Conservation (phyloP, 75 land plant species). For the Selaginella tamariscina region DNA sequence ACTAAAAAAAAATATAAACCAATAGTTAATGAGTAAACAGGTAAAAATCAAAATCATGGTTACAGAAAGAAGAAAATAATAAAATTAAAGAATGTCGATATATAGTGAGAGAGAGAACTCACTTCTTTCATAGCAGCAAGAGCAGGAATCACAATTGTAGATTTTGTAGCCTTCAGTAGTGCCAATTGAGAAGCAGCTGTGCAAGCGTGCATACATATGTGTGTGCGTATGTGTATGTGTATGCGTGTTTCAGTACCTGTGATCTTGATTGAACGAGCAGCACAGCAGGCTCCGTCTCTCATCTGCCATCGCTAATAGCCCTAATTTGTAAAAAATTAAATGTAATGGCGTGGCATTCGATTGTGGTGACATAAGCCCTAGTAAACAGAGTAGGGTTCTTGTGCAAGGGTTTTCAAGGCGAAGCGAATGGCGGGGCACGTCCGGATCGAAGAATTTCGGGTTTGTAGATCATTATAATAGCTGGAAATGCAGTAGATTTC, state of each 20-base stretch:
- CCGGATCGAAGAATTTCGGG: too few relatives aligned
- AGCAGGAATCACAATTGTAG: slow-evolving; percentile 43
- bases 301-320: not conserved
- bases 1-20: not conserved
- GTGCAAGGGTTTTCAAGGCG: too few relatives aligned
- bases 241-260: slow-evolving; percentile 18
- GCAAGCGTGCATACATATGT: not conserved
- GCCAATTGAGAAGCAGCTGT: slow-evolving; percentile 52
- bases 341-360: too few relatives aligned
- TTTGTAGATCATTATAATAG: too few relatives aligned
- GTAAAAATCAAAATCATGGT: not conserved
- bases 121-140: slow-evolving; percentile 45
- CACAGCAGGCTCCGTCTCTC: slow-evolving; percentile 23
- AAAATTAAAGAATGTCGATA: too few relatives aligned
- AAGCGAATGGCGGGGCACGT: too few relatives aligned
- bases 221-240: not conserved
- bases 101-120: too few relatives aligned
- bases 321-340: not conserved
- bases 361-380: too few relatives aligned
- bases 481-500: too few relatives aligned
- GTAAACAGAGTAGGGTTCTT: too few relatives aligned
- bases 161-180: slow-evolving; percentile 62
- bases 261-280: slow-evolving; percentile 37
- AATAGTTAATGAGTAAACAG: too few relatives aligned
- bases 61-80: not conserved